Evolutionary conservation across 2,329 filamentous ascomycete species (phyloP), one percentile per base, ranked within the genome.

Genomic region (Aspergillus sp.): DNA sequence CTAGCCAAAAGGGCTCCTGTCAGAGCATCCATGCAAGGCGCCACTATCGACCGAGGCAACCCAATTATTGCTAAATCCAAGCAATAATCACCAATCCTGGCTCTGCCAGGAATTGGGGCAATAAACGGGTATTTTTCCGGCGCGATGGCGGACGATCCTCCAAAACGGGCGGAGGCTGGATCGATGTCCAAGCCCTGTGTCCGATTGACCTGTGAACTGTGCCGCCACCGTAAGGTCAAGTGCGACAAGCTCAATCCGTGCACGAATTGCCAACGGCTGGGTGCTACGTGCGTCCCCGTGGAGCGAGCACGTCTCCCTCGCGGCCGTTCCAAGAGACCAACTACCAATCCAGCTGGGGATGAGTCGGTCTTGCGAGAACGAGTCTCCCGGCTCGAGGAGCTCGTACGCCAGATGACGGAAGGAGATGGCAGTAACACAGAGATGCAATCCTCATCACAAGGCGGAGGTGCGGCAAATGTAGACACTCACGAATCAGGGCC

Each of bases 161-260:
- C 20, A 20, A 49, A 42, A 36, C 31, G 34, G 32, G 41, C 21
- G 29, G 11, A 21, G 23, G 31, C 25, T 14, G 21, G 20, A n/a
- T 34, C 41, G 10, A 25, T 14, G 2, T 56, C 57, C 11, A 60
- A 60, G 5, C 60, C 59, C 21, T 56, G 45, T 20, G 64, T 67
- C 5, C 58, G 63, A 19, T 56, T 71, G 3, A 66, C 60, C 49
- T 71, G 68, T 29, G 65, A 69, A 49, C 56, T 59, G 21, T 70
- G 65, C 51, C 65, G 59, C 21, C 61, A 63, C 47, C 68, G 67
- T 42, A 71, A 70, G 46, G 65, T 69, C 9, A 69, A 63, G 54
- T 71, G 67, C 42, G 67, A 70, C 54, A 71, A 70, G 50, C 57
- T 62, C 10, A 59, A 58, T 43, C 67, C 68, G 1, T 70, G 68